Conservation (phyloP, 352 stramenopile species). For the Globisporangium radiosum region DNA sequence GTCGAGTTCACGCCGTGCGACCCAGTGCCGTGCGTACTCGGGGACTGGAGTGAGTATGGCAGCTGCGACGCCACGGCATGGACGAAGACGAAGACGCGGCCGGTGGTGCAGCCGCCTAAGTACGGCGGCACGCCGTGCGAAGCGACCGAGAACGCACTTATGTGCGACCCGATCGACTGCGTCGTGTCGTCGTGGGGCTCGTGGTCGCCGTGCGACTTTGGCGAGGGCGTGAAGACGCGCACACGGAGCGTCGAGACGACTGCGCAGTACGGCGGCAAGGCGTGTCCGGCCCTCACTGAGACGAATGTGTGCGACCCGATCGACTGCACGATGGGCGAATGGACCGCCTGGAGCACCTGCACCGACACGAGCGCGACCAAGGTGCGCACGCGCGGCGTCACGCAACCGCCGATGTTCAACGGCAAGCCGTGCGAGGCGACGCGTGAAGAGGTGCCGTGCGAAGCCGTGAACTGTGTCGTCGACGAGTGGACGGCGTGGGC, state of each 20-base stretch:
- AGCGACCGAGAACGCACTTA: slow-evolving; percentile 33
- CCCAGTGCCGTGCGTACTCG: slow-evolving; percentile 35
- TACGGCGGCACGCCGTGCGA: slow-evolving; percentile 38
- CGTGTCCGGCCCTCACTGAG: slow-evolving; percentile 23
- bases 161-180: slow-evolving; percentile 49
- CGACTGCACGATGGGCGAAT: slow-evolving; percentile 31
- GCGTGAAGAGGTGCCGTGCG: slow-evolving; percentile 32
- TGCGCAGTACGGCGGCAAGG: slow-evolving; percentile 29
- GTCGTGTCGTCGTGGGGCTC: slow-evolving; percentile 23
- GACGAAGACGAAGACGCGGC: slow-evolving; percentile 39
- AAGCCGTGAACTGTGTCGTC: slow-evolving; percentile 41
- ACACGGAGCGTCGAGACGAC: slow-evolving; percentile 16
- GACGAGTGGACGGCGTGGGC: slow-evolving; percentile 36
- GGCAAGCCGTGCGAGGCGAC: slow-evolving; percentile 22
- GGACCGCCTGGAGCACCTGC: slow-evolving; percentile 30
- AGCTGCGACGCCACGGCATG: slow-evolving; percentile 33
- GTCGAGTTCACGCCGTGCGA: slow-evolving; percentile 34
- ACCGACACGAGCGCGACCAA: slow-evolving; percentile 20
- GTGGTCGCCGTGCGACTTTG: slow-evolving; percentile 28
- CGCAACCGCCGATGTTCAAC: slow-evolving; percentile 25
- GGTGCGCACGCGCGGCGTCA: slow-evolving; percentile 23
- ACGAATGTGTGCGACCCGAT: slow-evolving; percentile 32
- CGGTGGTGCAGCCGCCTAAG: slow-evolving; percentile 21
- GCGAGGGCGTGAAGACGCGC: slow-evolving; percentile 31
- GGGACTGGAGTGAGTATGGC: slow-evolving; percentile 33